Evolutionary conservation across 768 basidiomycete species (phyloP).

Genomic region (Calocybe indica): DNA sequence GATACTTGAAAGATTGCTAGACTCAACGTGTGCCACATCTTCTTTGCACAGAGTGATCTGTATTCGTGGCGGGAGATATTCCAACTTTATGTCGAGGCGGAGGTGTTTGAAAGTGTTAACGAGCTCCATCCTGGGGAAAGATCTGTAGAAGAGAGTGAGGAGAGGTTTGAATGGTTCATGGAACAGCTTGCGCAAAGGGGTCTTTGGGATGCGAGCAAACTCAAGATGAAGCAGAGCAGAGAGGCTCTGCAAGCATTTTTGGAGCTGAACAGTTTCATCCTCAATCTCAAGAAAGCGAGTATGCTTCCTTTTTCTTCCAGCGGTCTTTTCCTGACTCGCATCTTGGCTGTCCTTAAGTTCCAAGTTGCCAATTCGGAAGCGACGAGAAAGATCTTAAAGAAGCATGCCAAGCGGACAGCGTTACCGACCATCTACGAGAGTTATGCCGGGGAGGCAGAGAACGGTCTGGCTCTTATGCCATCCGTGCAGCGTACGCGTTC

Average conservation of each 20-base stretch:
- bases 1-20: constrained; percentile 3
- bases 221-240: constrained; percentile 52
- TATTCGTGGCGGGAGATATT: constrained; percentile 91
- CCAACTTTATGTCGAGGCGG: constrained; percentile 76
- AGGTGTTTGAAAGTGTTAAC: constrained; percentile 73
- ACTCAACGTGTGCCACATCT: constrained; percentile 17
- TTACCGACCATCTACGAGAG: constrained; percentile 50
- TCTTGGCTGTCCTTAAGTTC: constrained; percentile 38
- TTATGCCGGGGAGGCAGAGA: constrained; percentile 6
- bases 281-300: constrained; percentile 74
- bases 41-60: constrained; percentile 48
- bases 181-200: constrained; percentile 51
- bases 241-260: constrained; percentile 66
- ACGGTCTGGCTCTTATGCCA: constrained; percentile 10
- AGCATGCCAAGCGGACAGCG: constrained; percentile 86
- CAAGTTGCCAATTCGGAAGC: constrained; percentile 84
- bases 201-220: constrained; percentile 44
- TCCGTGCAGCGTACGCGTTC: constrained; percentile 12
- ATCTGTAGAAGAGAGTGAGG: constrained; percentile 63
- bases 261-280: constrained; percentile 68
- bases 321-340: background rate
- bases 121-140: constrained; percentile 68
- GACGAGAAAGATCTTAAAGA: constrained; percentile 89
- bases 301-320: background rate
- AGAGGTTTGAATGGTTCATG: constrained; percentile 56